Evolutionary conservation across 371 early-diverging fungal species (phyloP).

Genomic region (Apophysomyces ossiformis): DNA sequence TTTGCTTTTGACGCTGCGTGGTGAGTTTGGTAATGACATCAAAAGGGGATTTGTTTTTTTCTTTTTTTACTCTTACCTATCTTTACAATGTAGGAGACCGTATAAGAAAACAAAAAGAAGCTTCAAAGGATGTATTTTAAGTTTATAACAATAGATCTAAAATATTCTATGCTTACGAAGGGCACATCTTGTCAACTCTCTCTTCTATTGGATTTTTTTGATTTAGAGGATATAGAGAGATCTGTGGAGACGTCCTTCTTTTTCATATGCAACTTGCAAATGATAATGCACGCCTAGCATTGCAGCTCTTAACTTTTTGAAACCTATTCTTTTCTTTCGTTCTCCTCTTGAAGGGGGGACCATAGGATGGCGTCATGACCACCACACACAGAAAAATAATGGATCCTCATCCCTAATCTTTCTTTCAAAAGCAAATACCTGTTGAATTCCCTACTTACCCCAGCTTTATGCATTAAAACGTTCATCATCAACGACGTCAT

Average conservation of each 20-base stretch:
- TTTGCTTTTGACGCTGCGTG: not conserved
- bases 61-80: not conserved
- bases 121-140: not conserved
- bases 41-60: not conserved
- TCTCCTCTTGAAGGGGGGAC: no score
- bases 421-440: not conserved
- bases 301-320: no score
- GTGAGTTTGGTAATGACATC: conserved; percentile 4
- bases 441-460: not conserved
- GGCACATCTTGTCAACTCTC: no score
- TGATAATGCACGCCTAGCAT: no score
- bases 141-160: conserved; percentile 4
- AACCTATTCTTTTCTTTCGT: no score
- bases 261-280: no score
- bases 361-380: not conserved
- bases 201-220: no score
- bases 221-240: no score
- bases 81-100: not conserved
- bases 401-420: not conserved
- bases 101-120: not conserved
- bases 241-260: no score
- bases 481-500: not conserved
- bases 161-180: not conserved
- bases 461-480: conserved; percentile 3
- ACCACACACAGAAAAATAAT: not conserved